Evolutionary conservation across 2,329 filamentous ascomycete genomes (phyloP).

Genomic region (Alternaria atra): DNA sequence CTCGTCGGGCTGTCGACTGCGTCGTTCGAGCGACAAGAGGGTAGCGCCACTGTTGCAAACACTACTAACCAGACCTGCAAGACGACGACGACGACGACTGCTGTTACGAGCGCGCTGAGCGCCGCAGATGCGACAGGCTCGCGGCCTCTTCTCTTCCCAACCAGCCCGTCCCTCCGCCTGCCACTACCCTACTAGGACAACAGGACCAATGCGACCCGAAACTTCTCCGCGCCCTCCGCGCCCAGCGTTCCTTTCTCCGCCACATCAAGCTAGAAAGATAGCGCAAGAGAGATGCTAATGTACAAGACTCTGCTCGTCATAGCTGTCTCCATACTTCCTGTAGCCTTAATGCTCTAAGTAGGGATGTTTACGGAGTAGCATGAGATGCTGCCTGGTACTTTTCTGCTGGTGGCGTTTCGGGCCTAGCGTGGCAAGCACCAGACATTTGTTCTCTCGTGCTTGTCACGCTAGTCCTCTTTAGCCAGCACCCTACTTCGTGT

Average conservation of each 20-base stretch:
- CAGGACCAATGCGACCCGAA: not conserved
- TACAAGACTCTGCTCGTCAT: not conserved
- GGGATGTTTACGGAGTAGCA: not conserved
- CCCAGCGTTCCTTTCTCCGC: not conserved
- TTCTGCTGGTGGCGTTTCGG: not conserved
- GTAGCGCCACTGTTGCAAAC: not conserved
- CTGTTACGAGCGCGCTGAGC: not conserved
- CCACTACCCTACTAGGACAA: not conserved
- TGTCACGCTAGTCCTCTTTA: not conserved
- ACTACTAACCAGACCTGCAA: conserved; percentile 1
- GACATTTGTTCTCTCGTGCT: not conserved
- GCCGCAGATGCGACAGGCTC: not conserved
- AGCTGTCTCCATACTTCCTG: not conserved
- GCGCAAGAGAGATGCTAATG: not conserved
- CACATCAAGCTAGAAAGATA: not conserved
- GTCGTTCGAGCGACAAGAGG: not conserved
- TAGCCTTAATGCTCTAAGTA: not conserved
- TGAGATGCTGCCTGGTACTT: not conserved
- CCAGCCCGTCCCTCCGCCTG: no score
- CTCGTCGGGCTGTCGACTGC: not conserved
- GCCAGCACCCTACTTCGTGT: no score
- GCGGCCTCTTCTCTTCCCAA: not conserved
- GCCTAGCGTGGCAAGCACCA: not conserved
- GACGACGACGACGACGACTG: conserved; percentile 2
- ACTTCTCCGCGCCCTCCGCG: not conserved